Conservation (phyloP, 257 asterid genomes). For the Linaria vulgaris region DNA sequence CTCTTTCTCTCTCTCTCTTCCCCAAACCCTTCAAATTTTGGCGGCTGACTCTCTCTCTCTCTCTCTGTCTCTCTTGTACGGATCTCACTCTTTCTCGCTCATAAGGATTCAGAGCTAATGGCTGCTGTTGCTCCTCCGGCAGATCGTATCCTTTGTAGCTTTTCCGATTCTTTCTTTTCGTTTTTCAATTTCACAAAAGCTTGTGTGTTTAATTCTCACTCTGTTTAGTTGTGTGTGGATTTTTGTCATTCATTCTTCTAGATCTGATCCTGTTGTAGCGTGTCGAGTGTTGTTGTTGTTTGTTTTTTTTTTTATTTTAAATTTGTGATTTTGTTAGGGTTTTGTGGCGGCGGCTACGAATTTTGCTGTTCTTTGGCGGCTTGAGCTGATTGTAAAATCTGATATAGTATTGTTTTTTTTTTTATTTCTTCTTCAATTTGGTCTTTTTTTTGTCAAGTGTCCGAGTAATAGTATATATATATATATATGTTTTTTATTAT, state of each 20-base stretch:
- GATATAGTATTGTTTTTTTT: not conserved
- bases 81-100: constrained; percentile 1
- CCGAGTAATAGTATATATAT: too few species aligned
- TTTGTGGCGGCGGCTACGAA: too few species aligned
- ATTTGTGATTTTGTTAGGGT: too few species aligned
- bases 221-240: not conserved
- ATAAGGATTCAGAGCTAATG: constrained; percentile 29
- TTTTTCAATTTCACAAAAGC: not conserved
- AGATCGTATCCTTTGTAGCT: constrained; percentile 56
- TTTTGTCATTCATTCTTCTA: not conserved
- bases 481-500: not conserved
- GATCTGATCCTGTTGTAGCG: constrained; percentile 29
- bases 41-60: constrained; percentile 40
- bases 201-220: not conserved
- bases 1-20: constrained; percentile 34
- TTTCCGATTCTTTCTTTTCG: not conserved
- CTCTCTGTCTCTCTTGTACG: constrained; percentile 19
- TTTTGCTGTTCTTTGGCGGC: too few species aligned
- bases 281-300: not conserved
- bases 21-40: constrained; percentile 39
- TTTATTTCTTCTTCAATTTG: too few species aligned
- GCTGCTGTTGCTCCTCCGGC: constrained; percentile 57
- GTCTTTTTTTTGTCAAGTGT: not conserved
- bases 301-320: too few species aligned
- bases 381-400: too few species aligned